Evolutionary conservation across 257 asterid species (phyloP).

Genomic region (Ilex asprella): DNA sequence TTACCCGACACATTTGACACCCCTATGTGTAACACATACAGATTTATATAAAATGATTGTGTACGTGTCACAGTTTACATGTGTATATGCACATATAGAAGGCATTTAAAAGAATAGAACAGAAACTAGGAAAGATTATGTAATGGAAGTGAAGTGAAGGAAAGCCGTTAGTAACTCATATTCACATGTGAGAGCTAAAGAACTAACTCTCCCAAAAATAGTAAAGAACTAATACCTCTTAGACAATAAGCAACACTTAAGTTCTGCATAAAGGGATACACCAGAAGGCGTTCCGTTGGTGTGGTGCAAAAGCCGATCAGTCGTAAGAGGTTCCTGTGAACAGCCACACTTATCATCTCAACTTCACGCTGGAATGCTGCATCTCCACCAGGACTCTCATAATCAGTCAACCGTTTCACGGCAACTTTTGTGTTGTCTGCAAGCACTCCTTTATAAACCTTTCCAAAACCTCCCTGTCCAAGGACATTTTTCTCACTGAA

Average conservation of each 20-base stretch:
- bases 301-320: constrained; percentile 11
- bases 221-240: not conserved
- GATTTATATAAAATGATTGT: no score
- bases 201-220: not conserved
- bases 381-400: constrained; percentile 9
- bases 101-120: no score
- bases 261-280: constrained; percentile 11
- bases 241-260: constrained; percentile 10
- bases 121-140: no score
- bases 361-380: constrained; percentile 11
- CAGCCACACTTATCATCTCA: constrained; percentile 13
- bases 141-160: no score
- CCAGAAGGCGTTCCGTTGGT: constrained; percentile 6
- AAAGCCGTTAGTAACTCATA: not conserved
- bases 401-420: constrained; percentile 9
- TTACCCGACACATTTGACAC: no score
- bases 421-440: constrained; percentile 4
- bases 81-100: no score
- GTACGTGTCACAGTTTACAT: no score
- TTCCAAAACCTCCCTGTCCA: constrained; percentile 5
- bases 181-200: not conserved
- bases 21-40: no score
- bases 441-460: constrained; percentile 1
- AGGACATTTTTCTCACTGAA: constrained; percentile 4
- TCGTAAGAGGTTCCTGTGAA: constrained; percentile 9